Percentiles rank a stretch among this genome's conserved stretches.
Conservation (phyloP, 2,329 filamentous ascomycete genomes). For the Dactylonectria macrodidyma region DNA sequence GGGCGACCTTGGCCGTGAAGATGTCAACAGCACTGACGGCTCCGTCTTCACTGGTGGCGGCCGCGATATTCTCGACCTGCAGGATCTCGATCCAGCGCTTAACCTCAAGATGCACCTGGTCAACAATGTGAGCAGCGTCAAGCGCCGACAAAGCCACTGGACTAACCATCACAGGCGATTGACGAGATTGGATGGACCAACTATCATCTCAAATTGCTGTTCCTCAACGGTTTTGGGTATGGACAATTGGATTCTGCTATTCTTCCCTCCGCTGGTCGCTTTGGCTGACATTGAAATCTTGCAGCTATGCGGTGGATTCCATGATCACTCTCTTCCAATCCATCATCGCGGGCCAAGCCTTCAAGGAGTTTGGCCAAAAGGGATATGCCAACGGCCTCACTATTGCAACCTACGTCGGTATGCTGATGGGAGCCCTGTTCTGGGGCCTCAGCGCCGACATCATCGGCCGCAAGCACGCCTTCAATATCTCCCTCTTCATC, state of each 20-base stretch:
- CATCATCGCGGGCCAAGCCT: slow-evolving; percentile 72
- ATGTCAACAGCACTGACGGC: not conserved
- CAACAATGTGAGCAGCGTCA: slow-evolving; percentile 68
- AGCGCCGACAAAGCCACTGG: not conserved
- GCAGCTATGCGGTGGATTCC: slow-evolving; percentile 63
- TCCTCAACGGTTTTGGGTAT: slow-evolving; percentile 72
- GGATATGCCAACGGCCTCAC: slow-evolving; percentile 72
- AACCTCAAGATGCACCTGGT: slow-evolving; percentile 79
- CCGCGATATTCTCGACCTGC: slow-evolving; percentile 68
- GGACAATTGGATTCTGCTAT: slow-evolving; percentile 1
- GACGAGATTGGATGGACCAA: slow-evolving; percentile 74
- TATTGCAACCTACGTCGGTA: slow-evolving; percentile 72
- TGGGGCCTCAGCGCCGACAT: slow-evolving; percentile 79
- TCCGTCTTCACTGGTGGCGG: not conserved
- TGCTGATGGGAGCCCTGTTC: slow-evolving; percentile 72
- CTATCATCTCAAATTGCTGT: slow-evolving; percentile 73
- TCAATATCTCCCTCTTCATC: slow-evolving; percentile 77
- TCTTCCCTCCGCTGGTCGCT: not conserved
- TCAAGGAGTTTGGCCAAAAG: slow-evolving; percentile 69
- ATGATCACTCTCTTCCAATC: slow-evolving; percentile 70
- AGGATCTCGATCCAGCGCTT: slow-evolving; percentile 73
- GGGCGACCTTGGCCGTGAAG: slow-evolving; percentile 14
- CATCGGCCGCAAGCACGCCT: slow-evolving; percentile 77
- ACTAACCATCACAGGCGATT: slow-evolving; percentile 55
- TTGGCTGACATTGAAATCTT: not conserved